These are phyloP conservation scores for Kalmusia sp. DNA, from an alignment of 2,329 filamentous ascomycete species.

Conservation along the genomic window DNA sequence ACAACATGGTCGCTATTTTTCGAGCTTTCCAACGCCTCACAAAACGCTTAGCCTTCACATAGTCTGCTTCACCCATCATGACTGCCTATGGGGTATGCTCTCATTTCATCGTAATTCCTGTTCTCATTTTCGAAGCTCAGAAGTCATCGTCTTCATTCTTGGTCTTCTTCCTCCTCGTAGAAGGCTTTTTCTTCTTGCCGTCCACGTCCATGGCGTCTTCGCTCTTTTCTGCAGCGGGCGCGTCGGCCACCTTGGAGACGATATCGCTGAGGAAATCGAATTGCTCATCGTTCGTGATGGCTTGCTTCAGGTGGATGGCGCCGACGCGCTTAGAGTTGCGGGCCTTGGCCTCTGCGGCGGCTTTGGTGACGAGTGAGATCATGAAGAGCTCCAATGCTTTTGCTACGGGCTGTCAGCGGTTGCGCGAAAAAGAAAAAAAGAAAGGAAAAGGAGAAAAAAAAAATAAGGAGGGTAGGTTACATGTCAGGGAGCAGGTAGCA, in stretches of 20 bases:
- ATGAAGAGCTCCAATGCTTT: conserved; percentile 98
- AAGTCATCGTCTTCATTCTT: conserved; percentile 47
- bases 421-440: not conserved
- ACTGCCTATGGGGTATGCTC: too few relatives aligned
- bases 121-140: conserved; percentile 20
- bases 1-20: not conserved
- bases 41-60: not conserved
- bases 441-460: conserved; percentile 13
- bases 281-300: conserved; percentile 85
- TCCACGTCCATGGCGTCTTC: conserved; percentile 52
- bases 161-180: conserved; percentile 48
- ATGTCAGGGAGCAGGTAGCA: too few relatives aligned
- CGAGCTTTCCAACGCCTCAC: not conserved
- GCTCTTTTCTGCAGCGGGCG: conserved; percentile 56
- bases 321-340: conserved; percentile 90
- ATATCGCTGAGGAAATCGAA: conserved; percentile 95
- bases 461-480: not conserved
- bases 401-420: conserved; percentile 55
- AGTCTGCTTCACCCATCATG: not conserved
- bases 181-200: conserved; percentile 52
- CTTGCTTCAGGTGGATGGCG: conserved; percentile 88
- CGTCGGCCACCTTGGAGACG: conserved; percentile 80
- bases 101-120: conserved; percentile 3
- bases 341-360: conserved; percentile 80
- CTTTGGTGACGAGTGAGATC: conserved; percentile 90